Base-by-base conservation (phyloP, 148 eudicot genomes). In the Rheum nobile region DNA sequence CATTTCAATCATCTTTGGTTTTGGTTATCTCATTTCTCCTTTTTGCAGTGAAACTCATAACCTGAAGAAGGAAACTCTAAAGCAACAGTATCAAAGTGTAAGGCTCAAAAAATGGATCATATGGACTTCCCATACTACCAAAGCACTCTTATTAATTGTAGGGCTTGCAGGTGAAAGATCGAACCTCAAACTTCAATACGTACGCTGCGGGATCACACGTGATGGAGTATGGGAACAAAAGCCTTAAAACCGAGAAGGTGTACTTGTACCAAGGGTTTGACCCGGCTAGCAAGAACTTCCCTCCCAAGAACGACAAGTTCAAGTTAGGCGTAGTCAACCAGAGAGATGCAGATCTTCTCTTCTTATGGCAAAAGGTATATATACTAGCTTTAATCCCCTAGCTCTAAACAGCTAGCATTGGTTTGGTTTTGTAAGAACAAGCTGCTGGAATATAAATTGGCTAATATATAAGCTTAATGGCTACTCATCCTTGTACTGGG, bases 261-360 rank as follows among this genome's bases (percentile, higher is more conserved):
- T 84, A 75, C 71, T 77, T 82, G 3, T 84, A 82, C 77, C 87
- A 84, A 77, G 87, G 87, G 2, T 84, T 77, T 31, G 71, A 84
- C 80, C 85, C 87, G 2, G 81, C 79, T 0, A 75, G 74, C 26
- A 78, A 7, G 59, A 95, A 95, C 75, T 71, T 89, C 35, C 91
- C 98, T 34, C 67, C 84, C 1, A 84, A 91, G 39, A 84, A 88
- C 59, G 32, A 35, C 59, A 32, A 35, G 22, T 42, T 84, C 19
- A 80, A 13, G 48, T 80, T 84, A 84, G 94, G 81, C n/a, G 92
- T 83, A n/a, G 85, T 95, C 42, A 85, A 91, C 75, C 99, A 95
- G 77, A 84, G 99, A 76, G 96, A 91, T 67, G 97, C 99, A 0
- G 99, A 95, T 75, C 77, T 95, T 80, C 87, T 88, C 57, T 91